phyloP scores from a whole-genome alignment of 2,329 filamentous ascomycete genomes.

The Scedosporium aurantiacum region DNA sequence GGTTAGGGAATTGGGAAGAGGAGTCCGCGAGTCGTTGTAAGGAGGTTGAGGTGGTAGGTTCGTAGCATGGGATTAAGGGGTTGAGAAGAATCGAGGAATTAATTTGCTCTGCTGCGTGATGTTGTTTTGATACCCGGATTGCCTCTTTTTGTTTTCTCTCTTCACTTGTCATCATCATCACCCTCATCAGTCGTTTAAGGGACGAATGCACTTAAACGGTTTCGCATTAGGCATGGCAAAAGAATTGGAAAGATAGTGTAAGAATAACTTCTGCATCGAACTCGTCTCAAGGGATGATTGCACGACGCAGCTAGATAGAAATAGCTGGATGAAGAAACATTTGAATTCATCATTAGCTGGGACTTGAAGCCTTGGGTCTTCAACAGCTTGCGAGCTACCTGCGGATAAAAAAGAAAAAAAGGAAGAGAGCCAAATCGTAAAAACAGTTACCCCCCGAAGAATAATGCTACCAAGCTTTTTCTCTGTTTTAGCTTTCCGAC shows the following conservation, averaged over 20 bases:
- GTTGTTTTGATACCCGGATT: background rate
- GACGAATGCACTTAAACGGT: background rate
- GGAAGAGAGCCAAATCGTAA: too few species aligned
- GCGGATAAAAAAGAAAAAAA: too few species aligned
- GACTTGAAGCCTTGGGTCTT: too few species aligned
- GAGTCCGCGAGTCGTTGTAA: background rate
- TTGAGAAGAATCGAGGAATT: background rate
- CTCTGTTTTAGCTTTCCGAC: too few species aligned
- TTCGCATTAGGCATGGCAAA: background rate
- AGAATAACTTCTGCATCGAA: too few species aligned
- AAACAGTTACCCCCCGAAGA: too few species aligned
- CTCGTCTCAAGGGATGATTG: too few species aligned
- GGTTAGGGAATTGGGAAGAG: background rate
- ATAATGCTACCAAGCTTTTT: too few species aligned
- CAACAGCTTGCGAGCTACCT: too few species aligned
- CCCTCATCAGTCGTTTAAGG: background rate
- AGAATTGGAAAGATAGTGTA: background rate
- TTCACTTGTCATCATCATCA: background rate
- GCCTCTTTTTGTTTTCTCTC: background rate
- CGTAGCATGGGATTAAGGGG: background rate
- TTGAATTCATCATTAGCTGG: too few species aligned
- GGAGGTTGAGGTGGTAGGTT: background rate
- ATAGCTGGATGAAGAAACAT: too few species aligned
- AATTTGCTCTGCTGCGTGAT: background rate
- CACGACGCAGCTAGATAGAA: too few species aligned